A percentile compares a stretch with the other conserved stretches of the same genome.
These are phyloP conservation scores for Polygonum maritimum DNA, from an alignment of 148 eudicot species.

Conservation along the genomic window DNA sequence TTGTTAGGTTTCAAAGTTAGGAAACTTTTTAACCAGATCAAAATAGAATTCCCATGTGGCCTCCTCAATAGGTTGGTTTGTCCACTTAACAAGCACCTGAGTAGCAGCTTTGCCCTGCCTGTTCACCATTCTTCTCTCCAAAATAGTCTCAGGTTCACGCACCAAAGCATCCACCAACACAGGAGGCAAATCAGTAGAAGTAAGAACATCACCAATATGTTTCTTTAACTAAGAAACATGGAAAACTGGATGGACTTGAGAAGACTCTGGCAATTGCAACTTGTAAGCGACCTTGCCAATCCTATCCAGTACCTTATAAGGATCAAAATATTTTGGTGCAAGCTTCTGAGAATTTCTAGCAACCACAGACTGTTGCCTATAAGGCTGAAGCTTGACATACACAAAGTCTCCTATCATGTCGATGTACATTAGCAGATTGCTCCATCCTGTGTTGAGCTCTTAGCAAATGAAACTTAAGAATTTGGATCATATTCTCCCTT, in stretches of 20 bases:
- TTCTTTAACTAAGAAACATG: too few species aligned
- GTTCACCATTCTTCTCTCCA: not conserved
- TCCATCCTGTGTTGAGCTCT: too few species aligned
- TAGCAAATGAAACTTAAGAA: too few species aligned
- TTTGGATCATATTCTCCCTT: too few species aligned
- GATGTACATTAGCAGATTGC: too few species aligned
- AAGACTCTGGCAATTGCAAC: not conserved
- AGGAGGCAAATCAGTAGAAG: not conserved
- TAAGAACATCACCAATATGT: too few species aligned
- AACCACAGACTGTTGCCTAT: not conserved
- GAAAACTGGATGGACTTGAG: too few species aligned
- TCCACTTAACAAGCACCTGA: not conserved
- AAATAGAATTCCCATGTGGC: too few species aligned
- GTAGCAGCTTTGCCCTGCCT: not conserved
- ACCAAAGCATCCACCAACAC: not conserved
- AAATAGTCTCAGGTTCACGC: not conserved
- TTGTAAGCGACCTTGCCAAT: not conserved
- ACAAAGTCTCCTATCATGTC: not conserved
- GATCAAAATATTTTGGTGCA: not conserved
- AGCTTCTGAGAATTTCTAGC: not conserved
- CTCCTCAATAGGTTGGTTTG: not conserved
- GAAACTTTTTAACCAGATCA: too few species aligned
- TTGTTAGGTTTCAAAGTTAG: too few species aligned
- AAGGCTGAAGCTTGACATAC: not conserved
- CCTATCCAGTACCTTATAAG: not conserved